Percentiles rank a stretch among this genome's conserved stretches.
Evolutionary conservation across 768 basidiomycete genomes (phyloP).

Genomic region (Agrocybe chaxingu): DNA sequence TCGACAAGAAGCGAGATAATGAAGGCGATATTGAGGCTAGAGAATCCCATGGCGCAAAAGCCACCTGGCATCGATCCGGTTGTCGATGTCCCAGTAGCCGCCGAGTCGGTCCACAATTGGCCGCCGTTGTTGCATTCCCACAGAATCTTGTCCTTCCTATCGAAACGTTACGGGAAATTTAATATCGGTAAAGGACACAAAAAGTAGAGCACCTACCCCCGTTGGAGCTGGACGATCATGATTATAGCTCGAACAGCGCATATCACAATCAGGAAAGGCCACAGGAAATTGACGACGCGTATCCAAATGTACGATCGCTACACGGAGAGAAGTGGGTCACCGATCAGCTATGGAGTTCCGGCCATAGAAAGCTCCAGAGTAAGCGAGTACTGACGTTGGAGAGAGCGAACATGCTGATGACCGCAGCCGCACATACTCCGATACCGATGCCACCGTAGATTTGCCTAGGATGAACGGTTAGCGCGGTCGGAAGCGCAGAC

Average conservation of each 20-base stretch:
- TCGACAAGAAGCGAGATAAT: slow-evolving; percentile 61
- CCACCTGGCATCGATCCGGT: slow-evolving; percentile 46
- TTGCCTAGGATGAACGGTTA: slow-evolving; percentile 38
- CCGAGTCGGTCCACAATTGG: slow-evolving; percentile 51
- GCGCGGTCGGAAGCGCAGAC: background rate
- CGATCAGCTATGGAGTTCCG: slow-evolving; percentile 13
- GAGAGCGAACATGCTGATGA: slow-evolving; percentile 55
- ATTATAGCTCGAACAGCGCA: slow-evolving; percentile 61
- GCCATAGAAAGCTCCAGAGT: slow-evolving; percentile 17
- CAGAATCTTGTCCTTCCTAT: slow-evolving; percentile 61
- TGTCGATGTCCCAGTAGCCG: slow-evolving; percentile 35
- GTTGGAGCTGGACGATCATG: slow-evolving; percentile 72
- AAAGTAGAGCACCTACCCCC: slow-evolving; percentile 44
- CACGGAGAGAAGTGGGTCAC: slow-evolving; percentile 13
- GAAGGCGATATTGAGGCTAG: slow-evolving; percentile 60
- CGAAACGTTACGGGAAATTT: slow-evolving; percentile 14
- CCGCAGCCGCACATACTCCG: slow-evolving; percentile 45
- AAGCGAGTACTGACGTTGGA: slow-evolving; percentile 49
- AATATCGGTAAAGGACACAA: slow-evolving; percentile 11
- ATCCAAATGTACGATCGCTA: slow-evolving; percentile 72
- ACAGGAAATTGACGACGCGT: slow-evolving; percentile 59
- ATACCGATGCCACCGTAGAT: slow-evolving; percentile 69
- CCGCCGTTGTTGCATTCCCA: slow-evolving; percentile 78
- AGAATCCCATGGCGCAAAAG: slow-evolving; percentile 60
- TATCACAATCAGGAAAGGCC: slow-evolving; percentile 70